These are phyloP conservation scores for Inga laurina DNA, from an alignment of 306 rosid genomes.

Conservation along the genomic window DNA sequence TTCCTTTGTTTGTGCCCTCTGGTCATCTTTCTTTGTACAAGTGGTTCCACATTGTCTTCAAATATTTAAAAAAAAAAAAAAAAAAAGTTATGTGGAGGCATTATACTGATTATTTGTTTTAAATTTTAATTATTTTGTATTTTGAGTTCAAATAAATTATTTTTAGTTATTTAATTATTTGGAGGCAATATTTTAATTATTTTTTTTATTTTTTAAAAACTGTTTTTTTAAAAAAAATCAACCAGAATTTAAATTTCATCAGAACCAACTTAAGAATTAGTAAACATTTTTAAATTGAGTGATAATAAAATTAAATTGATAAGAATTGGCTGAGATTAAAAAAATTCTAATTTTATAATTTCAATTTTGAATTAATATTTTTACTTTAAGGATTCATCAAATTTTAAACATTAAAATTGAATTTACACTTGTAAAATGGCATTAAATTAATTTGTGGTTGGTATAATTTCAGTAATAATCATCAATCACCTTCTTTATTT, in stretches of 20 bases:
- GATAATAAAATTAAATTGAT: not conserved
- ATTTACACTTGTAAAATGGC: not conserved
- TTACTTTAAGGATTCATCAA: not conserved
- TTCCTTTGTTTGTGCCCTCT: not conserved
- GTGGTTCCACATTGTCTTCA: slow-evolving; percentile 4
- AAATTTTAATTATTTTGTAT: too few relatives aligned
- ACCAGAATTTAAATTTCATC: not conserved
- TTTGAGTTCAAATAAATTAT: too few relatives aligned
- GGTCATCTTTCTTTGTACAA: not conserved
- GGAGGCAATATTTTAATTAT: too few relatives aligned
- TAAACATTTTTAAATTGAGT: too few relatives aligned
- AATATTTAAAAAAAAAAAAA: not conserved
- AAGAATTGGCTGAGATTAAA: not conserved
- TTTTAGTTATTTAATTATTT: too few relatives aligned
- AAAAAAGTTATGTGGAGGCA: not conserved
- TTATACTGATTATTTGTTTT: not conserved
- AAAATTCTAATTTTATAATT: too few relatives aligned
- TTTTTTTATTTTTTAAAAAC: too few relatives aligned
- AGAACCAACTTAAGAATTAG: not conserved
- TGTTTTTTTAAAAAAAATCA: too few relatives aligned
- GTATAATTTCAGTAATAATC: not conserved
- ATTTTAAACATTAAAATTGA: not conserved
- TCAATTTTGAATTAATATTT: not conserved
- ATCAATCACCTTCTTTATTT: slow-evolving; percentile 32
- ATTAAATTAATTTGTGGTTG: not conserved